Base-by-base conservation (phyloP, 176 grass and related monocot species). In the Oryza brachyantha region DNA sequence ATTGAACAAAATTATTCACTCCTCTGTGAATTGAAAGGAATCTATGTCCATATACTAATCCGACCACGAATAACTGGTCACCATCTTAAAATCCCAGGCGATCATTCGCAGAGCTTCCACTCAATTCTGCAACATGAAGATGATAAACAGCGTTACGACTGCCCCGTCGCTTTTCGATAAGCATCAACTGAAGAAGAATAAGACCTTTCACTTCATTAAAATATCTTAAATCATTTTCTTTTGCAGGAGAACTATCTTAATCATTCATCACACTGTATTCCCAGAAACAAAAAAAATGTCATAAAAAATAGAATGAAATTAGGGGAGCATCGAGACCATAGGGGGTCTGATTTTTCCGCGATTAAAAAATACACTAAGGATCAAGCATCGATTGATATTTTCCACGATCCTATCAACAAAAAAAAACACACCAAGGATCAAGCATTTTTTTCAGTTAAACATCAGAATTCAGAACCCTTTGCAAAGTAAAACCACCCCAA, bases 41-140 rank as follows among this genome's bases (percentile, higher is more conserved):
- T 24, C 19, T 81, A 48, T 48, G 40, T 5, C 21, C 11, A 57
- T 41, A n/a, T 35, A 79, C 39, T 12, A 70, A 70, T 70, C 55
- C n/a, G 42, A 29, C 70, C 40, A 43, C 25, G 48, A 35, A 43
- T 29, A 21, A 78, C 68, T 70, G 35, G 41, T 8, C 52, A 67
- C 38, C 61, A 78, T 74, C 54, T 31, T 66, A 72, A 55, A 17
- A 75, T 26, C 14, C 10, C 3, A 66, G 16, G 12, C 28, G 5
- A 48, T 17, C 66, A 60, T 61, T 6, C 16, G 1, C n/a, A 55
- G 17, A 80, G 50, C 31, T 76, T 74, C 24, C 70, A 80, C 37
- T 67, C 45, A 58, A 84, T 81, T 72, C 76, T 84, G 48, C 71
- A 65, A 13, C 79, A 75, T 69, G 39, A 90, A 75, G 16, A 68